Evolutionary conservation across 2,329 filamentous ascomycete genomes (phyloP).

Genomic region (Fusarium penzigii): DNA sequence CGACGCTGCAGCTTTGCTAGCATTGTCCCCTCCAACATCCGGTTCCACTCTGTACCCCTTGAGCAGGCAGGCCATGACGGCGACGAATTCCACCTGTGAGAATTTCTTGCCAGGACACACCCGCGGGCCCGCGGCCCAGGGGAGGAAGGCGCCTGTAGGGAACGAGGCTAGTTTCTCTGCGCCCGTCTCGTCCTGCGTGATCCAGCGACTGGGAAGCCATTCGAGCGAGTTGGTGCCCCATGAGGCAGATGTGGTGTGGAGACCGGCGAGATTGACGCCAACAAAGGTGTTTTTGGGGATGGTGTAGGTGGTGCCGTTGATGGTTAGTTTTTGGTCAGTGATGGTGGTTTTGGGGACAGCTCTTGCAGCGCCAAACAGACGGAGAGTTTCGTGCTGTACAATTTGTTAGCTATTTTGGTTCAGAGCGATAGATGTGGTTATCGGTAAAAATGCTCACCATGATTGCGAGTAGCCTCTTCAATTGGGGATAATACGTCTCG

Average conservation of each 20-base stretch:
- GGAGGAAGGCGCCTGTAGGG: slow-evolving; percentile 14
- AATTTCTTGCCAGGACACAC: slow-evolving; percentile 26
- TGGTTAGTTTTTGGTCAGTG: slow-evolving; percentile 12
- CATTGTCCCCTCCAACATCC: slow-evolving; percentile 5
- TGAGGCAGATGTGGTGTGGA: slow-evolving; percentile 16
- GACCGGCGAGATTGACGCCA: slow-evolving; percentile 19
- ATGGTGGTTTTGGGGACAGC: slow-evolving; percentile 20
- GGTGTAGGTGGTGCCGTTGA: slow-evolving; percentile 16
- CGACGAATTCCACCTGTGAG: slow-evolving; percentile 27
- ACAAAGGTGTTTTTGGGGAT: slow-evolving; percentile 20
- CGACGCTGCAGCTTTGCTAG: slow-evolving; percentile 12
- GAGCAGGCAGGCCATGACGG: slow-evolving; percentile 18
- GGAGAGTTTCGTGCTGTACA: slow-evolving; percentile 20
- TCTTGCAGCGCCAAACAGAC: slow-evolving; percentile 20
- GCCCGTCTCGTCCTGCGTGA: slow-evolving; percentile 9
- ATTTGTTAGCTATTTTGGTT: too few relatives aligned
- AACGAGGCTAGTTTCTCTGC: slow-evolving; percentile 12
- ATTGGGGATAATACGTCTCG: slow-evolving; percentile 18
- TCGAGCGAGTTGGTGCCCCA: slow-evolving; percentile 21
- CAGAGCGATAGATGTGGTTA: too few relatives aligned
- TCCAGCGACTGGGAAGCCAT: slow-evolving; percentile 25
- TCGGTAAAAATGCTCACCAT: slow-evolving; percentile 10
- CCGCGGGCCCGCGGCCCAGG: slow-evolving; percentile 19
- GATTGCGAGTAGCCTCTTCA: slow-evolving; percentile 21
- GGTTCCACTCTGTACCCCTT: slow-evolving; percentile 21